These are phyloP conservation scores for Cyphellophora attinorum DNA, from an alignment of 2,329 filamentous ascomycete genomes.

Conservation along the genomic window DNA sequence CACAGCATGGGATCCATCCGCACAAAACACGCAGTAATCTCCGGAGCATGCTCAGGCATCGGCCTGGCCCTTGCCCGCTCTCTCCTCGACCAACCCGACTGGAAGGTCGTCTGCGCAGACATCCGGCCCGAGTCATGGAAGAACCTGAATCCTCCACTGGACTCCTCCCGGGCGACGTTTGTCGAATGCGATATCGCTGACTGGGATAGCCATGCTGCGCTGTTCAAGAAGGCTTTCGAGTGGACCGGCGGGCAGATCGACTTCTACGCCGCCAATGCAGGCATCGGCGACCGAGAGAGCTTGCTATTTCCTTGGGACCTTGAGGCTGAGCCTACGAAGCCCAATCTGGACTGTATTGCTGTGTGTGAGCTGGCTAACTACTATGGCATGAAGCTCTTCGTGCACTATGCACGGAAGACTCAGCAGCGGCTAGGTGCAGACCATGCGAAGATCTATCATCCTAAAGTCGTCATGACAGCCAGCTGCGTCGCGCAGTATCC, in stretches of 20 bases:
- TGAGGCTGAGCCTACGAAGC: conserved; percentile 18
- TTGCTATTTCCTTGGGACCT: conserved; percentile 4
- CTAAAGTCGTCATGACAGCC: conserved; percentile 25
- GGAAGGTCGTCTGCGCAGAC: conserved; percentile 47
- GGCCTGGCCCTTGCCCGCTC: conserved; percentile 46
- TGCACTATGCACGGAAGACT: conserved; percentile 26
- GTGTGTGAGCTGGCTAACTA: conserved; percentile 25
- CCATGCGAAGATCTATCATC: conserved; percentile 3
- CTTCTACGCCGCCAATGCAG: conserved; percentile 47
- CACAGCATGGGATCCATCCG: too few relatives aligned
- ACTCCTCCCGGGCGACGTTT: conserved; percentile 22
- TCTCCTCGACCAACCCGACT: conserved; percentile 33
- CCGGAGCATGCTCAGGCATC: conserved; percentile 52
- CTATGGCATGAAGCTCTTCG: conserved; percentile 27
- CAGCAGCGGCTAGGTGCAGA: conserved; percentile 2
- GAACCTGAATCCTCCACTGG: conserved; percentile 4
- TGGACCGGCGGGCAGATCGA: conserved; percentile 32
- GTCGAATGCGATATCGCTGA: conserved; percentile 37
- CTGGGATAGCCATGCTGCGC: conserved; percentile 40
- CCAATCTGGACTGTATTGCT: conserved; percentile 24
- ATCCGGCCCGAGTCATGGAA: conserved; percentile 25
- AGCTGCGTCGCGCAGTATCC: conserved; percentile 25
- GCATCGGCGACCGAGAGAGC: conserved; percentile 34
- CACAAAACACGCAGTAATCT: conserved; percentile 16
- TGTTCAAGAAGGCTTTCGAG: conserved; percentile 43